Evolutionary conservation across 2,329 filamentous ascomycete species (phyloP).

Genomic region (Pseudogymnoascus sp.): DNA sequence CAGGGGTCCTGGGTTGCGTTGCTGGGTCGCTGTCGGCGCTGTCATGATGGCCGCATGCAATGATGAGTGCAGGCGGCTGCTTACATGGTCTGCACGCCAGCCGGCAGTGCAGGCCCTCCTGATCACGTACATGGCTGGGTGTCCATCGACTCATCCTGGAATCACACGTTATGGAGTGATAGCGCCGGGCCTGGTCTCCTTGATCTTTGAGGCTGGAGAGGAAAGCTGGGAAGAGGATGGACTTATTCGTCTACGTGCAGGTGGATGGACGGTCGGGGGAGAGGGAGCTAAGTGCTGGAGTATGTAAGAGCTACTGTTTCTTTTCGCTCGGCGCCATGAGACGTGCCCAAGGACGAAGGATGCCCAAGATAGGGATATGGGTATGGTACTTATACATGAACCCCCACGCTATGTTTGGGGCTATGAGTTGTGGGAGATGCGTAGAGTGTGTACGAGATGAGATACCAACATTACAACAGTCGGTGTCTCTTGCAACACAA

Average conservation of each 20-base stretch:
- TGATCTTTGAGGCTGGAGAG: background rate
- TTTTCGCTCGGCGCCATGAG: background rate
- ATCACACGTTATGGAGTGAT: background rate
- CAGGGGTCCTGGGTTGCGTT: background rate
- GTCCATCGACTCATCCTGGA: background rate
- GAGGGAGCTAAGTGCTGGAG: background rate
- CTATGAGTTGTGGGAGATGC: background rate
- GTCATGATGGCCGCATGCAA: background rate
- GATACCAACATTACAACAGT: background rate
- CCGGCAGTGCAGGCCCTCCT: conserved; percentile 4
- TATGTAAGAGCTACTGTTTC: background rate
- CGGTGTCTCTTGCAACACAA: background rate
- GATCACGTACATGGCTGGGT: background rate
- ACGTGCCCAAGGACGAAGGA: background rate
- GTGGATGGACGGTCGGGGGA: background rate
- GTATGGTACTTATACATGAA: background rate
- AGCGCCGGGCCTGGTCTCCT: background rate
- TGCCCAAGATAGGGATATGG: background rate
- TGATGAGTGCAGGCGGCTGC: conserved; percentile 6
- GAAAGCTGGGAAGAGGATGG: background rate
- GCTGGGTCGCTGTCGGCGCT: background rate
- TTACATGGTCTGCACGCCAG: conserved; percentile 4
- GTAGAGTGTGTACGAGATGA: background rate
- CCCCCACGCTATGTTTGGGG: conserved; percentile 3
- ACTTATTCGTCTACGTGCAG: background rate